Conservation (phyloP, 1,284 basidiomycete genomes). For the Omphalotus olearius region DNA sequence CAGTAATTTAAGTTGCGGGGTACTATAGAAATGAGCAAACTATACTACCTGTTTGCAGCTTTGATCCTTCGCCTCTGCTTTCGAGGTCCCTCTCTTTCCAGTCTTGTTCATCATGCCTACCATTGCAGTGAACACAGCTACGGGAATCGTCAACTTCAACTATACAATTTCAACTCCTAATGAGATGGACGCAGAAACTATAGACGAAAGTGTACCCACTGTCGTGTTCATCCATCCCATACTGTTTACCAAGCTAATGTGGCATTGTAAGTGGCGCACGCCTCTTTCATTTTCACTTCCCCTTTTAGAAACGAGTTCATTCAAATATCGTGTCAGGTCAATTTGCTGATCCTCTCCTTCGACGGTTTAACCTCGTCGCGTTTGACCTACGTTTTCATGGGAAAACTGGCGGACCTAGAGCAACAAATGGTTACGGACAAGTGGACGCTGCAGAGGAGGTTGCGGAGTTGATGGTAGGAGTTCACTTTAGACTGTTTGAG, state of each 20-base stretch:
- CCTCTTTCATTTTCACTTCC: neutral
- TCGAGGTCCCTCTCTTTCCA: too few species aligned
- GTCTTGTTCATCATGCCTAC: constrained; percentile 9
- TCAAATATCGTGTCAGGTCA: constrained; percentile 7
- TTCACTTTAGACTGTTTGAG: neutral
- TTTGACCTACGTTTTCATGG: constrained; percentile 16
- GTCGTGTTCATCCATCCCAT: constrained; percentile 16
- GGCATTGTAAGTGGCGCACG: constrained; percentile 9
- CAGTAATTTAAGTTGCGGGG: too few species aligned
- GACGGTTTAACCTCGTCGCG: constrained; percentile 16
- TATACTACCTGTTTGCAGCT: too few species aligned
- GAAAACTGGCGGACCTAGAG: constrained; percentile 7
- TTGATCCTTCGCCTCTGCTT: too few species aligned
- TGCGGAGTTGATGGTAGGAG: constrained; percentile 11
- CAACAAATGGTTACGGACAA: constrained; percentile 8
- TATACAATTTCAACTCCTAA: constrained; percentile 16
- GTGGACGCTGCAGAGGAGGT: constrained; percentile 14
- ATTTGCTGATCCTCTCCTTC: constrained; percentile 12
- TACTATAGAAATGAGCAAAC: too few species aligned
- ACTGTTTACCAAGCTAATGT: constrained; percentile 10
- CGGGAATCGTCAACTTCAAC: constrained; percentile 10
- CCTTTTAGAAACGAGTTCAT: too few species aligned
- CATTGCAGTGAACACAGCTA: constrained; percentile 6
- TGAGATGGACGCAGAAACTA: constrained; percentile 2
- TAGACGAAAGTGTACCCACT: constrained; percentile 12